Base-by-base conservation (phyloP, 2,329 filamentous ascomycete species). In the Fusarium guadeloupense region DNA sequence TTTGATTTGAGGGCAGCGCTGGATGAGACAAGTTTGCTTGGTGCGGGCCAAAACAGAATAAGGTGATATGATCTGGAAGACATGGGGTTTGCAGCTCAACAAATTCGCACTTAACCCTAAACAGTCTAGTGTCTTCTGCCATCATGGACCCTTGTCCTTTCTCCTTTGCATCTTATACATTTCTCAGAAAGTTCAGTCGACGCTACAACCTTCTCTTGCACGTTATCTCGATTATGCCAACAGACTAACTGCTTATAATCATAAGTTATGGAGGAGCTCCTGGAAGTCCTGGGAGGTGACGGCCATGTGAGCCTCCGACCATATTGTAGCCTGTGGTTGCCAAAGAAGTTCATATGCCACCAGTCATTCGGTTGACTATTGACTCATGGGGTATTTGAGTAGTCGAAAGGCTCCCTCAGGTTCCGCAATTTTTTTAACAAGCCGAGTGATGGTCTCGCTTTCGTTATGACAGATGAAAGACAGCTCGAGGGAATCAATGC, bases 321-420 rank as follows among this genome's bases (percentile, higher is more conserved):
- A 9, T 17, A 52, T 31, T 53, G 57, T 40, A 52, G 57, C 9
- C 45, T 62, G 54, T 30, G 47, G 47, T 26, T 38, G 20, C 37
- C 44, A 33, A 55, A 31, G 45, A 6, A 12, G 30, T 14, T 13
- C 5, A 54, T 31, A 6, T 31, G 10, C 48, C 54, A 14, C 52
- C 43, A 23, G 26, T 59, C 14, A 21, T 57, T 20, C 56, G 51
- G 34, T 48, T 63, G 19, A 63, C 59, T 16, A 63, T 63, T 48
- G 59, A 60, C 26, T 50, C 51, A 10, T 25, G 45, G 38, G 59
- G 55, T 34, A 63, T 63, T 13, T 42, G 19, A 35, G 28, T 46
- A 19, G 39, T 63, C 12, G 30, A 60, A 46, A 60, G 48, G 34
- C 52, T 63, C 20, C 28, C 47, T 25, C 13, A 25, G 20, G 28